Percentiles rank a stretch among this genome's conserved stretches.
phyloP scores from a whole-genome alignment of 257 asterid genomes.

The Jasminum sambac region DNA sequence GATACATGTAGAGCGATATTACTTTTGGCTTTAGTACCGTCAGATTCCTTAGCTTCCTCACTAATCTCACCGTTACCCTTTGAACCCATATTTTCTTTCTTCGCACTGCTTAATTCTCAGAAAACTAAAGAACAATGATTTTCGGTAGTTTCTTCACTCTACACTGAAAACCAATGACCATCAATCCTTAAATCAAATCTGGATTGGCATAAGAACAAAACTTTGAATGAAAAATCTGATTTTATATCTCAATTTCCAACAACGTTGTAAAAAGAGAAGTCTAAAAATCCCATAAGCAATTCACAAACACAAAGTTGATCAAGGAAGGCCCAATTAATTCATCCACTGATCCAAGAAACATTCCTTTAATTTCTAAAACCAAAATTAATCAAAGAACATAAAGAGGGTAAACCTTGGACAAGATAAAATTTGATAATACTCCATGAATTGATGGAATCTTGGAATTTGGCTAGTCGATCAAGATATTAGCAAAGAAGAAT shows the following conservation, averaged over 20 bases:
- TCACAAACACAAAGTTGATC: background rate
- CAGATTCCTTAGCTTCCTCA: constrained; percentile 44
- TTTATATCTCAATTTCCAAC: background rate
- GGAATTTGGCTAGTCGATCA: background rate
- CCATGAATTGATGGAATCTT: constrained; percentile 3
- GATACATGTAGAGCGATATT: constrained; percentile 46
- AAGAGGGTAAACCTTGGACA: background rate
- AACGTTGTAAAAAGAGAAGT: constrained; percentile 12
- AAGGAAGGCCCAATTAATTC: background rate
- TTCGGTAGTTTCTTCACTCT: background rate
- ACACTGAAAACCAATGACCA: constrained; percentile 11
- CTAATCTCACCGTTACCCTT: constrained; percentile 39
- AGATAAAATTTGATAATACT: background rate
- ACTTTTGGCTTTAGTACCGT: constrained; percentile 29
- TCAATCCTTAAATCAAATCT: background rate
- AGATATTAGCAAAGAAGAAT: background rate
- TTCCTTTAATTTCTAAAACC: background rate
- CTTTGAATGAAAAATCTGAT: too few species aligned
- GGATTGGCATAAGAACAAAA: too few species aligned
- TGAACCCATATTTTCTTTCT: constrained; percentile 49
- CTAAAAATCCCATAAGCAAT: constrained; percentile 5
- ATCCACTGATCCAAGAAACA: background rate
- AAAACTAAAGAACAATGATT: constrained; percentile 2
- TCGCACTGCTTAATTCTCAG: background rate
- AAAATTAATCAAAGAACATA: background rate